Evolutionary conservation across 345 rosid genomes (phyloP).

Genomic region (Angophora floribunda): DNA sequence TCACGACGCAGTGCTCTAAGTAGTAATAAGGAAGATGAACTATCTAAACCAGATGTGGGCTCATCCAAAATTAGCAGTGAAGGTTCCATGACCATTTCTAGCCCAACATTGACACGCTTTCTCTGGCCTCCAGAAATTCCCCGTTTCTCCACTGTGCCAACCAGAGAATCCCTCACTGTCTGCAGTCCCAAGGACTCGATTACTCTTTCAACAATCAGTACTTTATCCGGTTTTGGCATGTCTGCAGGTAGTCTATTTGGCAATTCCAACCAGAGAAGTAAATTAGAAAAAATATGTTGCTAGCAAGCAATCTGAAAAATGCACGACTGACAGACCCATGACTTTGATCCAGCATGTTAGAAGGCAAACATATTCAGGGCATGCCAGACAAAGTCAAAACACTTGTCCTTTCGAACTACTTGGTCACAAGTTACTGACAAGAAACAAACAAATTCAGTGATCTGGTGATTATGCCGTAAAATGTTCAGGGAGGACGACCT

Average conservation of each 20-base stretch:
- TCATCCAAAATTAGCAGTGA: slow-evolving; percentile 83
- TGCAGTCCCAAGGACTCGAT: slow-evolving; percentile 84
- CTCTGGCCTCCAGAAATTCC: slow-evolving; percentile 97
- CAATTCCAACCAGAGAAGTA: slow-evolving; percentile 1
- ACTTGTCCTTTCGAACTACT: not conserved
- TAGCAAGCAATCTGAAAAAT: not conserved
- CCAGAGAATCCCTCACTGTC: slow-evolving; percentile 72
- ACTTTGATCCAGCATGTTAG: not conserved
- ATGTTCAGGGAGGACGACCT: not conserved
- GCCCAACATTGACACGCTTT: slow-evolving; percentile 87
- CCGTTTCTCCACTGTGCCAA: slow-evolving; percentile 81
- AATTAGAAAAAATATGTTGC: not conserved
- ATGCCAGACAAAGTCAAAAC: not conserved
- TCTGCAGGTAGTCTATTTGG: slow-evolving; percentile 51
- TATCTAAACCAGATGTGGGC: slow-evolving; percentile 89
- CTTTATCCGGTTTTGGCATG: slow-evolving; percentile 81
- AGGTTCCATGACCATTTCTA: slow-evolving; percentile 98
- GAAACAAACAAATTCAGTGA: not conserved
- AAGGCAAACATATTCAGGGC: not conserved
- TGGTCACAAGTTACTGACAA: not conserved
- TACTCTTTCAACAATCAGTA: slow-evolving; percentile 82
- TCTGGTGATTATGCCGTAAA: not conserved
- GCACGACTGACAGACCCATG: not conserved
- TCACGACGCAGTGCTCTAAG: slow-evolving; percentile 80
- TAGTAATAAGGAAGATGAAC: slow-evolving; percentile 78